Evolutionary conservation across 768 basidiomycete genomes (phyloP).

Genomic region (Cyclocybe cylindracea): DNA sequence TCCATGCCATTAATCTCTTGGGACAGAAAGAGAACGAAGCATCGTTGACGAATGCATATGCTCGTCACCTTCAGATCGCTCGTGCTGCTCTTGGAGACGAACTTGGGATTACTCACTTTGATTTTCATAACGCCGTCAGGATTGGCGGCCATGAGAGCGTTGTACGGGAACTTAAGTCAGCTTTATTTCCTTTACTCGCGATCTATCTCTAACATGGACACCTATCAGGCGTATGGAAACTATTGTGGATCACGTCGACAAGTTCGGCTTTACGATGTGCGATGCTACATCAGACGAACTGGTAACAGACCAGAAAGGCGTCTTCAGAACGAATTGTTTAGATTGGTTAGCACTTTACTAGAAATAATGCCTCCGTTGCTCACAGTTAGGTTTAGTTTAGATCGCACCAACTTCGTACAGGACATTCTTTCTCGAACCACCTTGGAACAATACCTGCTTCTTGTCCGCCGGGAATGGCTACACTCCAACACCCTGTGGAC

Average conservation of each 20-base stretch:
- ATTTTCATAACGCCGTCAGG: slow-evolving; percentile 87
- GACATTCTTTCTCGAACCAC: slow-evolving; percentile 87
- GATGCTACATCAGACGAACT: slow-evolving; percentile 64
- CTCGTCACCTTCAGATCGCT: slow-evolving; percentile 73
- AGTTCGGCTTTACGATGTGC: slow-evolving; percentile 85
- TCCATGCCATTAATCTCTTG: slow-evolving; percentile 90
- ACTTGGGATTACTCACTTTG: slow-evolving; percentile 84
- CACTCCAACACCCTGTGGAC: slow-evolving; percentile 73
- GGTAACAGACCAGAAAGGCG: slow-evolving; percentile 87
- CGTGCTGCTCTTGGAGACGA: slow-evolving; percentile 63
- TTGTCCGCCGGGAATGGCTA: slow-evolving; percentile 78
- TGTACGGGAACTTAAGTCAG: slow-evolving; percentile 67
- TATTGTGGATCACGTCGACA: slow-evolving; percentile 66
- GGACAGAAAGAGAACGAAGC: slow-evolving; percentile 93
- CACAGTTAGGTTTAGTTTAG: slow-evolving; percentile 56
- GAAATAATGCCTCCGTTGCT: neutral
- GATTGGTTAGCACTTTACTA: slow-evolving; percentile 66
- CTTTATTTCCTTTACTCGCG: neutral
- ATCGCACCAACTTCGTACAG: slow-evolving; percentile 97
- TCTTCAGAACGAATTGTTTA: slow-evolving; percentile 93
- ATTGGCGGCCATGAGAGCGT: slow-evolving; percentile 88
- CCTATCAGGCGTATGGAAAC: slow-evolving; percentile 55
- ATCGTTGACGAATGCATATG: slow-evolving; percentile 79
- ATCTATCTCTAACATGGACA: slow-evolving; percentile 3
- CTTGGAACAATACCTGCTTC: slow-evolving; percentile 79